Percentiles rank a stretch among this genome's conserved stretches.
These are phyloP conservation scores for Pistacia atlantica DNA, from an alignment of 345 rosid genomes.

Conservation along the genomic window DNA sequence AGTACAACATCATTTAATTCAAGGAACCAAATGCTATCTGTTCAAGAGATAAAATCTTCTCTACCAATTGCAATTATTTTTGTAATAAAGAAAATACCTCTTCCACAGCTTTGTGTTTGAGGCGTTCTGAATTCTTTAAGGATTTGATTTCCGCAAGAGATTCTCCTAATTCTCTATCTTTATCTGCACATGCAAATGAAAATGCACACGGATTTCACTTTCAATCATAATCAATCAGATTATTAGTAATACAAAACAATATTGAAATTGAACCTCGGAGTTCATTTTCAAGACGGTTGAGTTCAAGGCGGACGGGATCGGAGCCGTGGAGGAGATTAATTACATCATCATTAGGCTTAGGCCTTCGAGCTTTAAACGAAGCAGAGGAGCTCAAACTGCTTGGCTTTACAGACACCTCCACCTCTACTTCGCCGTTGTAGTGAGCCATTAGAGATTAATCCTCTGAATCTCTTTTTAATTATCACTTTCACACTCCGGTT, in stretches of 20 bases:
- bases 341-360: conserved; percentile 63
- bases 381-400: conserved; percentile 33
- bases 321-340: conserved; percentile 88
- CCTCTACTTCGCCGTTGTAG: conserved; percentile 38
- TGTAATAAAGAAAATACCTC: conserved; percentile 52
- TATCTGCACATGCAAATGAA: conserved; percentile 50
- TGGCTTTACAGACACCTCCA: conserved; percentile 12
- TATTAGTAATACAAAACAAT: not conserved
- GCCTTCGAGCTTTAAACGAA: conserved; percentile 47
- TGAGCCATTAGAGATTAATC: conserved; percentile 10
- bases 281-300: conserved; percentile 95
- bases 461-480: not conserved
- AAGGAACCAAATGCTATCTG: too few species aligned
- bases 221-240: too few species aligned
- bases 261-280: conserved; percentile 66
- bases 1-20: too few species aligned
- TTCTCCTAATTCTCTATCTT: conserved; percentile 88
- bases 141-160: conserved; percentile 92
- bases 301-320: conserved; percentile 96
- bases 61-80: too few species aligned
- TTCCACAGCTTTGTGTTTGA: conserved; percentile 95
- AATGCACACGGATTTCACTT: not conserved
- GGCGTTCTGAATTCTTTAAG: conserved; percentile 74
- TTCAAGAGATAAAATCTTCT: too few species aligned
- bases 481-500: too few species aligned